Base-by-base conservation (phyloP, 2,329 filamentous ascomycete genomes). In the Aspergillus bombycis region DNA sequence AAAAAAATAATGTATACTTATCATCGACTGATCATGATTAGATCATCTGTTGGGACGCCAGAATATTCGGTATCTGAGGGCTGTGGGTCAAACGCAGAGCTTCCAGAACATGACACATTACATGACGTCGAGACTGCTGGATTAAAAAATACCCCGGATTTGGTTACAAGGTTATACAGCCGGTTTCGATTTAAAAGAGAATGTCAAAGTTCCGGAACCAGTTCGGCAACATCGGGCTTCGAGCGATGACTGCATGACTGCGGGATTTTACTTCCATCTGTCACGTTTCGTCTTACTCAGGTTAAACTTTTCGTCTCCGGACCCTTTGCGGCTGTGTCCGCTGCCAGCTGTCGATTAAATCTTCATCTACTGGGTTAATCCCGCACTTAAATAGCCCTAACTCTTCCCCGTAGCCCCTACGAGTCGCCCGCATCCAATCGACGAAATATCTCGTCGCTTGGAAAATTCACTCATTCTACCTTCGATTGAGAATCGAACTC, bases 251-350 rank as follows among this genome's bases (percentile, higher is more conserved):
- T 54, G 23, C 11, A 34, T 54, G 30, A 34, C 12, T 54, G 52
- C 52, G 52, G 52, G 10, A 34, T 11, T 53, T 53, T 19, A 34
- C 30, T 53, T 34, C 50, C 48, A 19, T 32, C 50, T 53, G n/a
- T 53, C 30, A 54, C 4, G 14, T 10, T 19, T 50, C 8, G 30
- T 30, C 26, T 9, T 28, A 53, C 23, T 53, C n/a, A 52, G 4
- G 38, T 52, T 52, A 52, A 19, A 30, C 30, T 21, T 36, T 54
- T 54, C 19, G 8, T 50, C 19, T 14, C 30, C 52, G 5, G 21
- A 55, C n/a, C 32, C 16, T 36, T 54, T 21, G 52, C 52, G 52
- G 52, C 52, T 21, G 32, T 54, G 52, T 36, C 52, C 30, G 52
- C 52, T 54, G 52, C 30, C 52, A 54, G 32, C 30, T 36, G 50